Base-by-base conservation (phyloP, 1,139 yeast genomes). In the Saccharomyces hybrid region DNA sequence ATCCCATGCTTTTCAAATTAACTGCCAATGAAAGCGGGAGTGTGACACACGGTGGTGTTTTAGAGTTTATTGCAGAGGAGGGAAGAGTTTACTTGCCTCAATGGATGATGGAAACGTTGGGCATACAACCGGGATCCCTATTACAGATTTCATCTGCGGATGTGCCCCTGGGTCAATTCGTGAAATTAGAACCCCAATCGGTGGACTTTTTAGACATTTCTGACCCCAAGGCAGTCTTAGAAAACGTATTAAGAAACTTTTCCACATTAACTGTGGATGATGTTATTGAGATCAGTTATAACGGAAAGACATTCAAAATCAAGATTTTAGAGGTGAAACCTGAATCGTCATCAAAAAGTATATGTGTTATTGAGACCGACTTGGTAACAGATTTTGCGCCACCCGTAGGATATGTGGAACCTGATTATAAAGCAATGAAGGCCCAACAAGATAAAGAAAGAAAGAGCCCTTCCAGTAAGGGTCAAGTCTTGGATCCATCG, bases 381-480 rank as follows among this genome's bases (percentile, higher is more conserved):
- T 78, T 95, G 60, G 96, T 88, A 58, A 96, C 97, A 0, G 99
- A 95, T 68, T 95, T 95, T 75, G 99, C 98, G 2, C 96, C 99
- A 3, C 99, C 99, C 0, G 96, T 93, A 4, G 99, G 99, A 0
- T 95, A 95, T 66, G 96, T 88, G 29, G 99, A 93, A 67, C 96
- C 96, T 0, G 86, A 83, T 62, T 82, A 82, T 60, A 64, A 69
- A 50, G 62, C 68, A 11, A 55, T 61, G 48, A 56, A 60, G 49
- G 54, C 51, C 42, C 52, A 58, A 49, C 57, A 59, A 49, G 52
- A 56, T 24, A 62, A 60, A 44, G 57, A 57, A 51, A 56, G 53
- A 53, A 63, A 52, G 53, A 60, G 53, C 46, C 56, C 50, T 28
- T 63, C 55, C 26, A 24, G 46, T 14, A 48, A 56, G 51, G 50